Conservation (phyloP, 2,329 filamentous ascomycete genomes). For the Phyllosticta citribraziliensis region DNA sequence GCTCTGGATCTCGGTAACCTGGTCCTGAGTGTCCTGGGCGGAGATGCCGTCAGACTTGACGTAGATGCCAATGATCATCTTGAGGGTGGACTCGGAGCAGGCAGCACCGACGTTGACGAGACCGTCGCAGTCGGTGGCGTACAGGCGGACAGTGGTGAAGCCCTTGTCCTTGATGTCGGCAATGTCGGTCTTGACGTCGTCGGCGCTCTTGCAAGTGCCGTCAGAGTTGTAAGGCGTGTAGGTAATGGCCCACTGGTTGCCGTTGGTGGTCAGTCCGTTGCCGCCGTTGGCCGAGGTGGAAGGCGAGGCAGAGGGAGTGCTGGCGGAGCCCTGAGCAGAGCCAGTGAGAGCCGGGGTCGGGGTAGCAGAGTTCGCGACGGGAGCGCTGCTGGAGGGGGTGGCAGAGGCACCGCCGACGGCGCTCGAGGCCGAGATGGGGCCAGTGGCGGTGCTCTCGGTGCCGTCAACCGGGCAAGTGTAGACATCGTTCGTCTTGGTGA, state of each 20-base stretch:
- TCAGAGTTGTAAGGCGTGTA: constrained; percentile 38
- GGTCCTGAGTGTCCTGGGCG: constrained; percentile 51
- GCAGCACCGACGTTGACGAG: constrained; percentile 66
- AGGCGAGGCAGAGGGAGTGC: not conserved
- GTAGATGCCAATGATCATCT: constrained; percentile 81
- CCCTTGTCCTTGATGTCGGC: constrained; percentile 33
- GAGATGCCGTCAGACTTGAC: constrained; percentile 53
- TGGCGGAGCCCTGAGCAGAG: not conserved
- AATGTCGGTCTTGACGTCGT: constrained; percentile 32
- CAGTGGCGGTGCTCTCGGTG: not conserved
- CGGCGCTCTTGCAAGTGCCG: constrained; percentile 34
- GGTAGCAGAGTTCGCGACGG: not conserved
- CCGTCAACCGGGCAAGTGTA: constrained; percentile 57
- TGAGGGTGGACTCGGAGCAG: constrained; percentile 55
- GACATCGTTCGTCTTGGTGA: constrained; percentile 58
- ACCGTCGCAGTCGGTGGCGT: constrained; percentile 83
- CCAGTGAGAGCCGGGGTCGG: not conserved
- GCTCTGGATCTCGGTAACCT: constrained; percentile 61
- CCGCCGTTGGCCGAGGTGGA: constrained; percentile 13
- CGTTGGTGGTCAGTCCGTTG: constrained; percentile 29
- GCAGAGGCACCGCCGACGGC: not conserved
- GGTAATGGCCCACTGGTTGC: constrained; percentile 39
- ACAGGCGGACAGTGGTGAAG: constrained; percentile 65
- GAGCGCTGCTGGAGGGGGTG: constrained; percentile 4
- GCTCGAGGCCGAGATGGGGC: constrained; percentile 15